phyloP scores from a whole-genome alignment of 2,329 filamentous ascomycete species.

The Akanthomyces uredinophilus region DNA sequence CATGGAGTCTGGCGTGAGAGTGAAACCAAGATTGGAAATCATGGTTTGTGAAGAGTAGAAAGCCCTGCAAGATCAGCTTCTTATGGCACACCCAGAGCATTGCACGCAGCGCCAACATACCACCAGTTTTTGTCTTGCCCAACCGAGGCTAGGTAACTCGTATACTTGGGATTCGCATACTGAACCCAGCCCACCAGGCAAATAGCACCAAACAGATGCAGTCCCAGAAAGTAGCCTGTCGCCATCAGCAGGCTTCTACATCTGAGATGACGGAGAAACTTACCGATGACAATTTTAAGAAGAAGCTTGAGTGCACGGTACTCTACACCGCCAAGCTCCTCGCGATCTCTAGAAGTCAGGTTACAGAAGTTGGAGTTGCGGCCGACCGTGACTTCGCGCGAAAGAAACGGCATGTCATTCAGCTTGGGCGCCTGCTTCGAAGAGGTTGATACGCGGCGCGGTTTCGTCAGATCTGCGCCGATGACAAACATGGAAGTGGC shows the following conservation, averaged over 20 bases:
- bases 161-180: too few species aligned
- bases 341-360: conserved; percentile 34
- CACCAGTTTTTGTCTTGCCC: too few species aligned
- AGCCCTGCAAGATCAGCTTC: too few species aligned
- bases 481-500: too few species aligned
- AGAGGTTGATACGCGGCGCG: neutral
- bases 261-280: too few species aligned
- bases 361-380: conserved; percentile 43
- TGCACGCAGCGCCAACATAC: too few species aligned
- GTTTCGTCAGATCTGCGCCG: too few species aligned
- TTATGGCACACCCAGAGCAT: too few species aligned
- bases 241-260: too few species aligned
- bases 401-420: conserved; percentile 34
- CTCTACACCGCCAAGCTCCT: conserved; percentile 47
- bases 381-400: conserved; percentile 38
- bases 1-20: conserved; percentile 52
- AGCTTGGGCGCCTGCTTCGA: conserved; percentile 13
- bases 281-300: conserved; percentile 36
- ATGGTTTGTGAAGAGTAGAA: too few species aligned
- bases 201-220: conserved; percentile 37
- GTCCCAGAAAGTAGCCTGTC: conserved; percentile 39
- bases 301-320: conserved; percentile 46
- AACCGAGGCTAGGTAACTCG: too few species aligned
- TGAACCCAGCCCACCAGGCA: too few species aligned
- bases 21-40: conserved; percentile 44